Percentiles rank a stretch among this genome's conserved stretches.
Evolutionary conservation across 208 protist genomes (phyloP).

Genomic region (Trypanosoma brucei): DNA sequence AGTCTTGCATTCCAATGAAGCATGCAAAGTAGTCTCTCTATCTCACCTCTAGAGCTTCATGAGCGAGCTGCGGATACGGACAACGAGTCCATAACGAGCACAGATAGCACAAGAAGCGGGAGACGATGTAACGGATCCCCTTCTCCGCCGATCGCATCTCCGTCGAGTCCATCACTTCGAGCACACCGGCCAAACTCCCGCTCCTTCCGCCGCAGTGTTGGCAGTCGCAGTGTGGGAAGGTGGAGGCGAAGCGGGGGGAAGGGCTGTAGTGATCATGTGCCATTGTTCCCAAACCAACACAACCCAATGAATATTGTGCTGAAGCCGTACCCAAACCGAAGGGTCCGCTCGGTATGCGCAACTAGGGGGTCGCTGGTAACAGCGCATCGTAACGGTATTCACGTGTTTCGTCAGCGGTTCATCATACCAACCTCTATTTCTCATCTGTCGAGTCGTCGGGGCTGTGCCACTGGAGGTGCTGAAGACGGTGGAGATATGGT

Average conservation of each 20-base stretch:
- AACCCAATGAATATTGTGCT: constrained; percentile 27
- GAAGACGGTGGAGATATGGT: neutral
- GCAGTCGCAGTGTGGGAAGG: neutral
- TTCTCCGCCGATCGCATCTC: too few species aligned
- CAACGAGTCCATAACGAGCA: too few species aligned
- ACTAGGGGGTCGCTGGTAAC: constrained; percentile 32
- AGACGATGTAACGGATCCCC: too few species aligned
- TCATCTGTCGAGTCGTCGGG: neutral
- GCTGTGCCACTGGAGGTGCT: neutral
- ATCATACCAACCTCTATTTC: neutral
- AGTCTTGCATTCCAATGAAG: too few species aligned
- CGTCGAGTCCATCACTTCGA: too few species aligned
- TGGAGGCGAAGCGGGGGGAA: constrained; percentile 2
- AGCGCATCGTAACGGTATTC: constrained; percentile 42
- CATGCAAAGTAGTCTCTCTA: too few species aligned
- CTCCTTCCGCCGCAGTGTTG: too few species aligned
- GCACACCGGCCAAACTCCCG: too few species aligned
- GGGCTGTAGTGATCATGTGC: constrained; percentile 23
- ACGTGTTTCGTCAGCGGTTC: constrained; percentile 30
- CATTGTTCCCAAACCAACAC: constrained; percentile 21
- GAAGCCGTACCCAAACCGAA: constrained; percentile 39
- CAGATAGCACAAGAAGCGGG: too few species aligned
- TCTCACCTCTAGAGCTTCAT: too few species aligned
- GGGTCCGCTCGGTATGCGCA: constrained; percentile 30
- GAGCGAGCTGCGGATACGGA: too few species aligned